Percentiles rank a stretch among this genome's conserved stretches.
These are phyloP conservation scores for Rhododendron molle DNA, from an alignment of 148 eudicot species.

Conservation along the genomic window DNA sequence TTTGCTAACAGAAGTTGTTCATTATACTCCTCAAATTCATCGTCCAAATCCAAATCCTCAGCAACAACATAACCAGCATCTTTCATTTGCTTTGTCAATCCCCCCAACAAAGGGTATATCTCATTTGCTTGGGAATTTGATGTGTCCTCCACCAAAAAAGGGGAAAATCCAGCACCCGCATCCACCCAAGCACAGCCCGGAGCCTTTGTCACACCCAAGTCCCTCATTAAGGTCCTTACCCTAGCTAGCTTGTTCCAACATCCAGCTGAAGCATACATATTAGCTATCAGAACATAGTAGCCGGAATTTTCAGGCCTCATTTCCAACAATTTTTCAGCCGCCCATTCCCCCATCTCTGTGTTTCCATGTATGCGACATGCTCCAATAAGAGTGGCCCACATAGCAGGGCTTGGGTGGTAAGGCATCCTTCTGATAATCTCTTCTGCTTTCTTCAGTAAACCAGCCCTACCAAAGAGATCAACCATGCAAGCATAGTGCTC, in stretches of 20 bases:
- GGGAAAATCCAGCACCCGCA: constrained; percentile 52
- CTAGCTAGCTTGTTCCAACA: constrained; percentile 62
- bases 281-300: constrained; percentile 71
- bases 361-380: constrained; percentile 60
- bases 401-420: constrained; percentile 56
- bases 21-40: constrained; percentile 24
- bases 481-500: constrained; percentile 87
- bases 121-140: constrained; percentile 42
- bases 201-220: constrained; percentile 59
- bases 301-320: constrained; percentile 61
- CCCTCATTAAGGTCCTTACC: constrained; percentile 63
- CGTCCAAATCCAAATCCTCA: constrained; percentile 26
- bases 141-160: constrained; percentile 58
- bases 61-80: constrained; percentile 39
- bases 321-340: constrained; percentile 67
- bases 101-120: constrained; percentile 48
- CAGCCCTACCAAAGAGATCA: constrained; percentile 82
- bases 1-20: neutral
- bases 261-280: constrained; percentile 74
- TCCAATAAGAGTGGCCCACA: constrained; percentile 83
- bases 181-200: constrained; percentile 84
- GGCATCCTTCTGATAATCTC: constrained; percentile 56
- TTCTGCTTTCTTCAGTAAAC: constrained; percentile 54
- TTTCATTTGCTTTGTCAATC: constrained; percentile 57
- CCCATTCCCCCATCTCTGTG: constrained; percentile 55